Conservation (phyloP, 805 yeast genomes). For the Pichia insulana region DNA sequence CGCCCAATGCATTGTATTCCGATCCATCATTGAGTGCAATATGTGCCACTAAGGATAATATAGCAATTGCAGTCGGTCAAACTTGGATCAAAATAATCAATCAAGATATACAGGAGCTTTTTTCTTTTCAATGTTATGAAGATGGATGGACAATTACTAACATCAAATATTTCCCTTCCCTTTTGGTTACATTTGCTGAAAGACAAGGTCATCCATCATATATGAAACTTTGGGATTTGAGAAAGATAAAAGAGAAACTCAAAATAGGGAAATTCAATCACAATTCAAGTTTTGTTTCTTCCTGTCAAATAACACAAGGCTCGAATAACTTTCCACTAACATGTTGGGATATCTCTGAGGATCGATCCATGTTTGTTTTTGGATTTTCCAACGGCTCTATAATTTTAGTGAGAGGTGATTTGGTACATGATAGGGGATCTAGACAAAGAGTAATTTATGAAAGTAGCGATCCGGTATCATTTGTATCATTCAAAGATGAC, state of each 20-base stretch:
- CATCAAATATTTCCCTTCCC: slow-evolving; percentile 25
- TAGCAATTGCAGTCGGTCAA: slow-evolving; percentile 52
- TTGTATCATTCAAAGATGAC: slow-evolving; percentile 50
- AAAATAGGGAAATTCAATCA: slow-evolving; percentile 23
- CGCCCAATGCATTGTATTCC: slow-evolving; percentile 58
- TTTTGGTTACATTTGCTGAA: slow-evolving; percentile 65
- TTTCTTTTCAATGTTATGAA: slow-evolving; percentile 57
- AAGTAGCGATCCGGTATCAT: slow-evolving; percentile 72
- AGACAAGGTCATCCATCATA: slow-evolving; percentile 60
- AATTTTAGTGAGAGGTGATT: slow-evolving; percentile 76
- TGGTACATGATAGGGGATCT: slow-evolving; percentile 81
- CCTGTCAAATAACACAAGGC: slow-evolving; percentile 58
- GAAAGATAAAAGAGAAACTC: slow-evolving; percentile 32
- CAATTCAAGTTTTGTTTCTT: slow-evolving; percentile 43
- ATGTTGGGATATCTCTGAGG: slow-evolving; percentile 44
- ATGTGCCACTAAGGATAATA: slow-evolving; percentile 43
- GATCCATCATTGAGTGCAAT: slow-evolving; percentile 66
- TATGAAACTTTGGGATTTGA: slow-evolving; percentile 67
- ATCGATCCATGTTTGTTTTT: slow-evolving; percentile 56
- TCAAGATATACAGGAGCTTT: slow-evolving; percentile 35
- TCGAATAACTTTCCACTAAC: slow-evolving; percentile 74
- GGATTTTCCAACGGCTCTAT: slow-evolving; percentile 85
- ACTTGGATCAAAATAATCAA: slow-evolving; percentile 51
- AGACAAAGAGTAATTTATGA: slow-evolving; percentile 76
- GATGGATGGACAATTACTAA: slow-evolving; percentile 55